Evolutionary conservation across 495 filamentous ascomycete genomes (phyloP).

Genomic region (Geopyxis carbonaria): DNA sequence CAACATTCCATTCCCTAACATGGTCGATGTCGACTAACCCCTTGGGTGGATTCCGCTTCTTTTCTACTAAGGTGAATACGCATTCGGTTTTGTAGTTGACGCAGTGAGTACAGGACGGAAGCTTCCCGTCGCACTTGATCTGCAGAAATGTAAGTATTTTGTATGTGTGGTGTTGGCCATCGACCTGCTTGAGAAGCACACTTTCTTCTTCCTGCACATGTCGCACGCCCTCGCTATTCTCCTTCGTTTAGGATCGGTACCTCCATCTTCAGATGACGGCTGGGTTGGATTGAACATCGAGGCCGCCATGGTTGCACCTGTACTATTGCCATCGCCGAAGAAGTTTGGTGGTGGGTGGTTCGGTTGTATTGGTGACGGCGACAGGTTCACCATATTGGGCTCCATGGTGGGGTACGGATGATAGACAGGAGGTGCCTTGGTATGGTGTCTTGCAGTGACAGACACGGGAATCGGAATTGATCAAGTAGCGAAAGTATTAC

Average conservation of each 20-base stretch:
- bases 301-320: conserved; percentile 27
- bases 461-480: too few relatives aligned
- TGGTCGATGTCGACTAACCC: conserved; percentile 40
- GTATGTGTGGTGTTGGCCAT: neutral
- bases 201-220: conserved; percentile 97
- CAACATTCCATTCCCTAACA: neutral
- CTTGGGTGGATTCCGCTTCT: conserved; percentile 95
- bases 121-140: conserved; percentile 97
- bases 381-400: conserved; percentile 17
- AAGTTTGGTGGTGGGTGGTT: conserved; percentile 15
- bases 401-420: conserved; percentile 4
- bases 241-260: conserved; percentile 74
- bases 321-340: conserved; percentile 13
- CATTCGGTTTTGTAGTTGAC: conserved; percentile 97
- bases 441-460: neutral
- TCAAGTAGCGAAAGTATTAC: too few relatives aligned
- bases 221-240: conserved; percentile 94
- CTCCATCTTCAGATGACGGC: conserved; percentile 39
- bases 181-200: conserved; percentile 9
- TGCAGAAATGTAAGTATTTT: conserved; percentile 6
- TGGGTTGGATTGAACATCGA: conserved; percentile 26
- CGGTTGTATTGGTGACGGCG: conserved; percentile 13
- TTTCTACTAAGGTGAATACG: conserved; percentile 93
- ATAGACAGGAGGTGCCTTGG: neutral
- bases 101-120: conserved; percentile 89